Evolutionary conservation across 2,329 filamentous ascomycete species (phyloP).

Genomic region (Pezizomycotina sp.): DNA sequence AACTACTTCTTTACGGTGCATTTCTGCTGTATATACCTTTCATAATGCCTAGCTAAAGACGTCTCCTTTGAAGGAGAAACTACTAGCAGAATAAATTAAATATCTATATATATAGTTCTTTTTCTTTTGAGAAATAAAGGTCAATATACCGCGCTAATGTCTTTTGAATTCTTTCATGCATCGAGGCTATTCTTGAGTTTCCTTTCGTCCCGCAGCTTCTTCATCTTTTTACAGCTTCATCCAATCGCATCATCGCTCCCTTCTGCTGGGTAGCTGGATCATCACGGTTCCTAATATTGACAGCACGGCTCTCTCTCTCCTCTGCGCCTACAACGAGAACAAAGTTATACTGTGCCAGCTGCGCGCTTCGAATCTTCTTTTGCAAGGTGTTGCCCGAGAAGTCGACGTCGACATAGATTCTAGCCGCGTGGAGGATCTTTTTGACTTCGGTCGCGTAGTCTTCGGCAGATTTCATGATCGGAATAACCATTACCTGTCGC

Average conservation of each 20-base stretch:
- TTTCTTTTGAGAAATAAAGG: too few species aligned
- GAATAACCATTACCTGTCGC: slow-evolving; percentile 64
- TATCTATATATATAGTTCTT: too few species aligned
- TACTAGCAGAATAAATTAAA: too few species aligned
- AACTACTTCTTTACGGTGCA: too few species aligned
- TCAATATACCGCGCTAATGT: too few species aligned
- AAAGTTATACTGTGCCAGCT: slow-evolving; percentile 69
- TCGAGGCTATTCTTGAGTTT: slow-evolving; percentile 29
- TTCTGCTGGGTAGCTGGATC: slow-evolving; percentile 45
- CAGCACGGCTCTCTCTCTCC: slow-evolving; percentile 42
- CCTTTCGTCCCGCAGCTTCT: slow-evolving; percentile 36
- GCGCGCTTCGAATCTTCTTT: slow-evolving; percentile 75
- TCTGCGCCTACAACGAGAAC: slow-evolving; percentile 54
- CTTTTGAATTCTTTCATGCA: too few species aligned
- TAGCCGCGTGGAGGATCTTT: slow-evolving; percentile 46
- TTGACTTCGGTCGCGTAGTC: slow-evolving; percentile 64
- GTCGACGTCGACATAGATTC: slow-evolving; percentile 56
- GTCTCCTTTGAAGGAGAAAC: too few species aligned
- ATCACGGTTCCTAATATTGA: slow-evolving; percentile 49
- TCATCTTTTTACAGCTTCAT: slow-evolving; percentile 42
- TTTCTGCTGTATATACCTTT: too few species aligned
- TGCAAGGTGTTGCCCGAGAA: slow-evolving; percentile 64
- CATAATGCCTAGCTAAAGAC: too few species aligned
- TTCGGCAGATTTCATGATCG: slow-evolving; percentile 54
- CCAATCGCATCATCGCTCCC: slow-evolving; percentile 41